A percentile compares a stretch with the other conserved stretches of the same genome.
phyloP scores from a whole-genome alignment of 352 stramenopile species.

The Pythium aristosporum region DNA sequence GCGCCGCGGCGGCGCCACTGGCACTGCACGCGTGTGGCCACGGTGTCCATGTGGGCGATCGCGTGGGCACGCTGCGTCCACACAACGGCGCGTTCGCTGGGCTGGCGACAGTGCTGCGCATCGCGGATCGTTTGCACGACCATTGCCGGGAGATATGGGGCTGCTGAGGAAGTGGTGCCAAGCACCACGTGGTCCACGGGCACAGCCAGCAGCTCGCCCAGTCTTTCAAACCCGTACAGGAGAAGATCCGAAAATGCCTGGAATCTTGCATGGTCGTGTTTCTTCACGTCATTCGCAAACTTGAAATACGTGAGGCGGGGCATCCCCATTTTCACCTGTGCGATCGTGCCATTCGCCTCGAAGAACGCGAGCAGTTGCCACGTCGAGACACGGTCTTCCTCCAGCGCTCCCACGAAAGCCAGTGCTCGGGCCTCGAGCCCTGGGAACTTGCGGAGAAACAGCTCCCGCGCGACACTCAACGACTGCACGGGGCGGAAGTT shows the following conservation, averaged over 20 bases:
- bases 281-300: slow-evolving; percentile 48
- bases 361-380: slow-evolving; percentile 78
- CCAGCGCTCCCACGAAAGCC: slow-evolving; percentile 49
- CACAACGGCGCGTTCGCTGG: slow-evolving; percentile 28
- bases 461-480: slow-evolving; percentile 43
- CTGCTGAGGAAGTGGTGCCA: not conserved
- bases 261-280: slow-evolving; percentile 47
- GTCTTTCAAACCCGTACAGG: slow-evolving; percentile 60
- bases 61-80: slow-evolving; percentile 32
- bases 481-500: slow-evolving; percentile 40
- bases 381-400: slow-evolving; percentile 43
- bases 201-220: slow-evolving; percentile 52
- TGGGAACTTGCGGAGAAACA: slow-evolving; percentile 70
- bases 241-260: slow-evolving; percentile 45
- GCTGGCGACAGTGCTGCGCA: not conserved
- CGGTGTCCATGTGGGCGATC: slow-evolving; percentile 39
- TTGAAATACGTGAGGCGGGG: slow-evolving; percentile 51
- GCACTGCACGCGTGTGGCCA: slow-evolving; percentile 42
- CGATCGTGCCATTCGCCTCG: slow-evolving; percentile 42
- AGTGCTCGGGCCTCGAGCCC: slow-evolving; percentile 58
- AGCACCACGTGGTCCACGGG: slow-evolving; percentile 28
- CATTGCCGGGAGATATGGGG: slow-evolving; percentile 10
- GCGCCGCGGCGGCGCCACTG: slow-evolving; percentile 53
- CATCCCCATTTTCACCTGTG: slow-evolving; percentile 61
- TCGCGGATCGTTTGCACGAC: slow-evolving; percentile 19